These are phyloP conservation scores for Blastobotrys arbuscula DNA, from an alignment of 1,139 yeast genomes.

Conservation along the genomic window DNA sequence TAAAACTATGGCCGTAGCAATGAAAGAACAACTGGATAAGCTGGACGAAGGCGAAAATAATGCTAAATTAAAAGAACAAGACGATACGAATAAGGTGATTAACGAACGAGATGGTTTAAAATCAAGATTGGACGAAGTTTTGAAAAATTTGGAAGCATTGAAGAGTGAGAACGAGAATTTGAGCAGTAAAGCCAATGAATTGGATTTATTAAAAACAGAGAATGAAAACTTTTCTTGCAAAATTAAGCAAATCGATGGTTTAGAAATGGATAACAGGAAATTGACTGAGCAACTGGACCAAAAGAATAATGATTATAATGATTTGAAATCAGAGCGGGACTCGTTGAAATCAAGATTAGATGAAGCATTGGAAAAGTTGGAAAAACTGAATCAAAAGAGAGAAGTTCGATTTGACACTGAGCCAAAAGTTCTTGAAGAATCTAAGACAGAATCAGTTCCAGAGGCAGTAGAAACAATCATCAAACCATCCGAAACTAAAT, in stretches of 20 bases:
- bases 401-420: not conserved
- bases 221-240: not conserved
- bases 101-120: slow-evolving; percentile 1
- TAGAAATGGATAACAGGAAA: not conserved
- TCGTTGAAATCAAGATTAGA: not conserved
- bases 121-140: not conserved
- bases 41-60: not conserved
- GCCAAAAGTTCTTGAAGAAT: not conserved
- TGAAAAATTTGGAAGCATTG: not conserved
- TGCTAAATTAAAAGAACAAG: not conserved
- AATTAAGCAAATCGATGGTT: not conserved
- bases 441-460: not conserved
- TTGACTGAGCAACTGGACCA: not conserved
- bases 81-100: not conserved
- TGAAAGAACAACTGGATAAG: slow-evolving; percentile 16
- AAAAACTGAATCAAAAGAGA: not conserved
- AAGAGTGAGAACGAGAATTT: not conserved
- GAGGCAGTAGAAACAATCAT: not conserved
- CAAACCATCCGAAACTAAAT: not conserved
- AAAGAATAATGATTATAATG: not conserved
- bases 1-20: slow-evolving; percentile 18
- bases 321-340: slow-evolving; percentile 1
- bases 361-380: not conserved
- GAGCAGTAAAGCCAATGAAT: not conserved
- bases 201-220: not conserved